Evolutionary conservation across 768 basidiomycete species (phyloP).

Genomic region (Rickenella mellea): DNA sequence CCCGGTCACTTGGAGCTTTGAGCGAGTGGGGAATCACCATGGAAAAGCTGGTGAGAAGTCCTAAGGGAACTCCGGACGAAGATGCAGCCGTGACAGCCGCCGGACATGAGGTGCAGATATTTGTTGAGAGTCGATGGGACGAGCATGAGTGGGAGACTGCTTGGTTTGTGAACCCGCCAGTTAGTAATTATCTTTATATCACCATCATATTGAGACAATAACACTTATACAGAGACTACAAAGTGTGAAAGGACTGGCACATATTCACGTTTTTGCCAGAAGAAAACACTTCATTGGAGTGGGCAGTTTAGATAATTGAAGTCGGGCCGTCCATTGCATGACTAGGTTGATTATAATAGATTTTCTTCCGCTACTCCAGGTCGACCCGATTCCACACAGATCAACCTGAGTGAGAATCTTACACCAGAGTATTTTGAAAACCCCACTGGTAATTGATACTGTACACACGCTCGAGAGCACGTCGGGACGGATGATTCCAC

Average conservation of each 20-base stretch:
- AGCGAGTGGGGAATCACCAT: slow-evolving; percentile 64
- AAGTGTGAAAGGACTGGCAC: slow-evolving; percentile 71
- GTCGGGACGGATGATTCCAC: no score
- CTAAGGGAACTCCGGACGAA: slow-evolving; percentile 42
- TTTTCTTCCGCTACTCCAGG: no score
- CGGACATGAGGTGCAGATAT: slow-evolving; percentile 50
- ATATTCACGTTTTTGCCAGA: slow-evolving; percentile 81
- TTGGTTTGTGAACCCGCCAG: slow-evolving; percentile 87
- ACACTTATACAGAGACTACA: slow-evolving; percentile 53
- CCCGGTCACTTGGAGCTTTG: slow-evolving; percentile 48
- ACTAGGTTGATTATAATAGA: no score
- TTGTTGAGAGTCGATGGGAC: slow-evolving; percentile 57
- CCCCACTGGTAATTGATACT: no score
- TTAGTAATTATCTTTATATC: slow-evolving; percentile 30
- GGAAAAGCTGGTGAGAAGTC: slow-evolving; percentile 47
- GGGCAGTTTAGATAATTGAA: no score
- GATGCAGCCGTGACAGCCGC: slow-evolving; percentile 38
- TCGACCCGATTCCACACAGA: no score
- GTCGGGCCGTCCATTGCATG: no score
- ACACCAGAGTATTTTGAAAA: no score
- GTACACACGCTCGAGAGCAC: no score
- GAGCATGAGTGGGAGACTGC: slow-evolving; percentile 81
- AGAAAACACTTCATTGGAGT: no score
- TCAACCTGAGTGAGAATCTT: no score
- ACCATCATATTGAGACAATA: background rate